Base-by-base conservation (phyloP, 441 rosid genomes). In the Euphorbia neoarborescens region DNA sequence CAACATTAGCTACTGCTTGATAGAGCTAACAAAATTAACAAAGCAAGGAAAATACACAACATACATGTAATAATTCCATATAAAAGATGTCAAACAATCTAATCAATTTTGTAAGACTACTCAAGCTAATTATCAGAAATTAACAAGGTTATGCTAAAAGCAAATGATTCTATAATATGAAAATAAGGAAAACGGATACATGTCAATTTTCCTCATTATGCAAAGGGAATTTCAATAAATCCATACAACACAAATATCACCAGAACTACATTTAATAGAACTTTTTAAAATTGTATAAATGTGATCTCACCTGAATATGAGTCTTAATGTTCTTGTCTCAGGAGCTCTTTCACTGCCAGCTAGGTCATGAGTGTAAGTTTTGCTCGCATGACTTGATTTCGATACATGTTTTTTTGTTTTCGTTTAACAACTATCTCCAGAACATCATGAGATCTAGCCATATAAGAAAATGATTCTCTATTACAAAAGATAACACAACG, bases 271-370 rank as follows among this genome's bases (percentile, higher is more conserved):
- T 57, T 35, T 35, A 11, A 15, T 15, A 17, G 20, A 32, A 44
- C 2, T 25, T 60, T 44, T 54, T 24, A 20, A 24, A 56, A 38
- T 50, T 76, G 60, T 57, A 70, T 10, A 14, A 69, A 61, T 69
- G 34, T 53, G 5, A 64, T 44, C 74, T 78, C 71, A 91, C 98
- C 93, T 88, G 96, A 71, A 91, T 84, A 80, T 94, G 97, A 17
- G 93, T 94, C 86, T 84, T 89, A 76, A 94, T 91, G 84, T 94
- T 96, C 82, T 94, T 28, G 97, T 86, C 82, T 93, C 98, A 64
- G 96, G 84, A 65, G 98, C 94, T 78, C 97, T 84, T 83, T 93
- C 98, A 83, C 97, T 93, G 61, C 98, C 97, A 72, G 98, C 98
- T 78, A 93, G 98, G 83, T 93, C 64, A 93, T 97, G 74, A 93